Base-by-base conservation (phyloP, 805 yeast species). In the Nakazawaea wyomingensis region DNA sequence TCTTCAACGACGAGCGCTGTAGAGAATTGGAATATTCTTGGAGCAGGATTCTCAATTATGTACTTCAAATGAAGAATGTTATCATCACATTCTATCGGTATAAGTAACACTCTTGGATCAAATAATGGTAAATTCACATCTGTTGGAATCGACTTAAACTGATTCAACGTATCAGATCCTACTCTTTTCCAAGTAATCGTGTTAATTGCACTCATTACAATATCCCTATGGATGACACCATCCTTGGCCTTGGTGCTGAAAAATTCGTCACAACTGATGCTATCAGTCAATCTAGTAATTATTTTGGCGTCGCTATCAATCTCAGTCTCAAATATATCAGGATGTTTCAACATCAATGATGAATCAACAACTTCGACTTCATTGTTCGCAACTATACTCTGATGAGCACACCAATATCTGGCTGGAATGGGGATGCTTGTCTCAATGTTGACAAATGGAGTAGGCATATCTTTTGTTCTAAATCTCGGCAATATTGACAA, bases 41-140 rank as follows among this genome's bases (percentile, higher is more conserved):
- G 69, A 0, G 95, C 82, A 11, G 95, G 89, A 54, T 86, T 86
- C 54, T 86, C 95, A 38, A 86, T 54, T 40, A 70, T 67, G 54
- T 76, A 85, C 11, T 55, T 64, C 34, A 78, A 56, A 34, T 54
- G 59, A 13, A 66, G 50, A 2, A 46, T 16, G 10, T 48, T 47
- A 26, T 51, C 51, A 35, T 54, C 46, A 1, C 47, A 50, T 32
- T 46, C 56, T 11, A 31, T 28, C 3, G 67, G 55, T n/a, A 58
- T 61, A 3, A 82, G 65, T 26, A 85, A 57, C 2, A 81, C 78
- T 39, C 93, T 59, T 4, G 93, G 91, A 53, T 85, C 91, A 44
- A 79, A 67, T 38, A 81, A 66, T 2, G 90, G 85, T 16, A 85
- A 54, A 1, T 68, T 58, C 3, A 80, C 65, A 40, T 76, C 78